These are phyloP conservation scores for Mariannaea sp. DNA, from an alignment of 2,329 filamentous ascomycete species.

Conservation along the genomic window DNA sequence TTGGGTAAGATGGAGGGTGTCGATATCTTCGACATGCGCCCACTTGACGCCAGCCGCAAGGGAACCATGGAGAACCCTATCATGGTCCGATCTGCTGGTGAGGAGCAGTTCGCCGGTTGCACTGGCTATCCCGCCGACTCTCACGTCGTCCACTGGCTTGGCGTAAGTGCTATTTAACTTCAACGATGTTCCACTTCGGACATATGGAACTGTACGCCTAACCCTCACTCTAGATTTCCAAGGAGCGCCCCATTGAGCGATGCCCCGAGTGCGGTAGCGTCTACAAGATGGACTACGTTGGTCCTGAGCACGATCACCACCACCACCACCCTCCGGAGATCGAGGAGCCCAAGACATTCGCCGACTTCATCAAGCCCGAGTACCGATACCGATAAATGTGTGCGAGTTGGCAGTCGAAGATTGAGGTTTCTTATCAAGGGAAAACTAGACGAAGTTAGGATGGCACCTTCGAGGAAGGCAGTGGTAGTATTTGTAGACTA, in stretches of 20 bases:
- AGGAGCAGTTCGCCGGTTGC: slow-evolving; percentile 97
- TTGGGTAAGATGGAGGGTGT: slow-evolving; percentile 99
- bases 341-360: slow-evolving; percentile 93
- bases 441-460: slow-evolving; percentile 32
- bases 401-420: slow-evolving; percentile 18
- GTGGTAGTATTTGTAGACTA: slow-evolving; percentile 50
- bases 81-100: slow-evolving; percentile 84
- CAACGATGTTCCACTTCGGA: slow-evolving; percentile 16
- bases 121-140: slow-evolving; percentile 93
- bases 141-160: slow-evolving; percentile 88
- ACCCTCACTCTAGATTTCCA: slow-evolving; percentile 66
- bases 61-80: slow-evolving; percentile 95
- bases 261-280: slow-evolving; percentile 96
- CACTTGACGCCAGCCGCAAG: slow-evolving; percentile 85
- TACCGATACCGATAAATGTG: slow-evolving; percentile 72
- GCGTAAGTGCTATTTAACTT: slow-evolving; percentile 60
- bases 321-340: slow-evolving; percentile 64
- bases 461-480: slow-evolving; percentile 31
- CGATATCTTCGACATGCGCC: slow-evolving; percentile 98
- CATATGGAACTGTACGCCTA: slow-evolving; percentile 24
- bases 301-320: slow-evolving; percentile 76
- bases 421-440: slow-evolving; percentile 31
- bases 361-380: slow-evolving; percentile 92
- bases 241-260: slow-evolving; percentile 88
- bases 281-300: slow-evolving; percentile 98